Evolutionary conservation across 2,329 filamentous ascomycete genomes (phyloP), one percentile per base, ranked within the genome.

Genomic region (Apiospora koreana): DNA sequence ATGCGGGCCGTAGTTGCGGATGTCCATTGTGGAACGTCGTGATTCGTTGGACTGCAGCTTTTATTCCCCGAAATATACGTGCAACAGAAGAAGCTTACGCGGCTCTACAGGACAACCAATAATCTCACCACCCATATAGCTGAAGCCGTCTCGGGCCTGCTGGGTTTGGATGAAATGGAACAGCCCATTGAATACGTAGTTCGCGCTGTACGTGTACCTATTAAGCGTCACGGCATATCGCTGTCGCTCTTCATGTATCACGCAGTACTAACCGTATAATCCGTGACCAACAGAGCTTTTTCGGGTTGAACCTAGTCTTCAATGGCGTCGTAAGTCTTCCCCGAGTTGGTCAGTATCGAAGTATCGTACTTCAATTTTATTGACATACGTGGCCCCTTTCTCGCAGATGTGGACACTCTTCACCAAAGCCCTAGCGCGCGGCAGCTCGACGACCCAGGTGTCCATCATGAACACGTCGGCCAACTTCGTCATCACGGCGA

Each of bases 391-490:
- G 41, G 10, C 14, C 41, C 41, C n/a, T n/a, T 43, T 43, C 16
- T 28, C 16, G 4, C 64, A 89, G 81, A 95, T 95, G 93, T 95
- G 93, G 93, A 90, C 91, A 0, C 87, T 95, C 65, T 95, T 95
- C 83, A 95, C 93, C 8, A 88, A 89, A 67, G 93, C 93, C 68
- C 87, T 95, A n/a, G 89, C 92, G 0, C 86, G 88, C 23, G 92
- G 92, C 18, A 87, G 88, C 70, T 94, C 92, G 1, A 94, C 93
- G 10, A 93, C 93, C 0, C 92, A 94, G 77, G 93, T 95, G 66
- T 92, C 89, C 74, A 92, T 95, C 78, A 89, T 95, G 80, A 95
- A 95, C 80, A 95, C 93, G 2, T 93, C 92, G 18, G 87, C 92
- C 70, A 95, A 95, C 82, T 95, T 95, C 80, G 87, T 95, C 81